Evolutionary conservation across 768 basidiomycete species (phyloP).

Genomic region (Leccinum broughii): DNA sequence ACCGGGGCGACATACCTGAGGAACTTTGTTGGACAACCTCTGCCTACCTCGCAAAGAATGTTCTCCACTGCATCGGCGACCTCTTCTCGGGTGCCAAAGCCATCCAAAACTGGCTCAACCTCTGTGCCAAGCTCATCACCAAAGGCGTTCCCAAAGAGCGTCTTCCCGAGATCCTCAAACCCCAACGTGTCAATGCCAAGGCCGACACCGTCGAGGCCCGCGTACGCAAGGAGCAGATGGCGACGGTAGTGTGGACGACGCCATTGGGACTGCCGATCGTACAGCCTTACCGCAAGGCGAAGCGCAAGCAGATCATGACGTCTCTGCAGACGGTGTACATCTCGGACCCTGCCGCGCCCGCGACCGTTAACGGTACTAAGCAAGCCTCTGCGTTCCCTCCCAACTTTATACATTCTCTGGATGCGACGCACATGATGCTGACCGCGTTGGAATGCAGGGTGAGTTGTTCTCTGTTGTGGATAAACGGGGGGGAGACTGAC

Average conservation of each 20-base stretch:
- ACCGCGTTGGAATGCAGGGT: slow-evolving; percentile 90
- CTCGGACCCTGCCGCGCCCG: slow-evolving; percentile 75
- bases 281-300: slow-evolving; percentile 88
- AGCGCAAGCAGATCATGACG: slow-evolving; percentile 82
- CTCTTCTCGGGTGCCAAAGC: slow-evolving; percentile 89
- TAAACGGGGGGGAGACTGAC: slow-evolving; percentile 7
- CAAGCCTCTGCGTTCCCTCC: slow-evolving; percentile 98
- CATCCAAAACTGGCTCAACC: slow-evolving; percentile 90
- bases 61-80: slow-evolving; percentile 82
- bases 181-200: slow-evolving; percentile 12
- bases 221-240: slow-evolving; percentile 88
- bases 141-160: slow-evolving; percentile 81
- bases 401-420: slow-evolving; percentile 96
- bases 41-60: slow-evolving; percentile 78
- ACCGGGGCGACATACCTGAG: slow-evolving; percentile 66
- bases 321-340: slow-evolving; percentile 86
- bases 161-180: slow-evolving; percentile 44
- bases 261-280: slow-evolving; percentile 94
- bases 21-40: slow-evolving; percentile 76
- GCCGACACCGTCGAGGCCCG: slow-evolving; percentile 35
- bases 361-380: slow-evolving; percentile 80
- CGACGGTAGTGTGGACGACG: slow-evolving; percentile 96
- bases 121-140: slow-evolving; percentile 80
- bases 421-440: slow-evolving; percentile 98
- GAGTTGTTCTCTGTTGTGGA: slow-evolving; percentile 26